phyloP scores from a whole-genome alignment of 2,329 filamentous ascomycete genomes.

The Aspergillus vadensis region DNA sequence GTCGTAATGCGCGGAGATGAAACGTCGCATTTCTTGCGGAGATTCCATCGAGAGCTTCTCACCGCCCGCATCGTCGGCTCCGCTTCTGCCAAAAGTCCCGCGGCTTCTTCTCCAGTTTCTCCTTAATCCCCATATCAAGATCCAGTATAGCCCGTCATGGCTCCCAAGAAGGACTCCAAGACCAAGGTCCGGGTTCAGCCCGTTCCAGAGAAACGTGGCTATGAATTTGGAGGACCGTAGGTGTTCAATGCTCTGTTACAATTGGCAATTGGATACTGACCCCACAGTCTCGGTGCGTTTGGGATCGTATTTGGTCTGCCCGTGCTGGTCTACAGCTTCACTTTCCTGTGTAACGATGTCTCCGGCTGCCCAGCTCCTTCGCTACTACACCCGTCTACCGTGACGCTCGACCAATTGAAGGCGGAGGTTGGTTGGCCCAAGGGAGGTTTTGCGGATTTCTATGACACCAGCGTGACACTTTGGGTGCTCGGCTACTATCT shows the following conservation, averaged over 20 bases:
- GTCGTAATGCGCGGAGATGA: conserved; percentile 12
- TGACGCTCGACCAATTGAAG: conserved; percentile 74
- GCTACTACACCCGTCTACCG: conserved; percentile 69
- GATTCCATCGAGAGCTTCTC: background rate
- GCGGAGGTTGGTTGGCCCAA: conserved; percentile 78
- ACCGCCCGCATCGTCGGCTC: conserved; percentile 4
- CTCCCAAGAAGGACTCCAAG: conserved; percentile 36
- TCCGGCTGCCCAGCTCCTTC: conserved; percentile 88
- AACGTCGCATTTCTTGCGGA: conserved; percentile 16
- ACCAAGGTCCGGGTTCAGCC: conserved; percentile 37
- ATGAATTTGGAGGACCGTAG: conserved; percentile 52
- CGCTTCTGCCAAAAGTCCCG: conserved; percentile 1
- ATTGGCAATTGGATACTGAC: background rate
- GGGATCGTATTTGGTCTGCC: conserved; percentile 80
- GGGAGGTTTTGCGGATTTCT: conserved; percentile 69
- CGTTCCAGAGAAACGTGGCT: conserved; percentile 46
- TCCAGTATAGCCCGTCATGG: conserved; percentile 23
- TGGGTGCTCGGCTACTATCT: conserved; percentile 77
- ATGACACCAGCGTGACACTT: conserved; percentile 68
- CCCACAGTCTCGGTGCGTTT: conserved; percentile 69
- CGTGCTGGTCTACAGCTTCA: conserved; percentile 73
- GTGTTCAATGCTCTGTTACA: conserved; percentile 23
- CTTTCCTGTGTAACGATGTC: conserved; percentile 89
- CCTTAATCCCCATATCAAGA: background rate
- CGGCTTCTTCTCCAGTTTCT: background rate